phyloP scores from a whole-genome alignment of 2,329 filamentous ascomycete genomes.

The Tetracladium maxilliforme region DNA sequence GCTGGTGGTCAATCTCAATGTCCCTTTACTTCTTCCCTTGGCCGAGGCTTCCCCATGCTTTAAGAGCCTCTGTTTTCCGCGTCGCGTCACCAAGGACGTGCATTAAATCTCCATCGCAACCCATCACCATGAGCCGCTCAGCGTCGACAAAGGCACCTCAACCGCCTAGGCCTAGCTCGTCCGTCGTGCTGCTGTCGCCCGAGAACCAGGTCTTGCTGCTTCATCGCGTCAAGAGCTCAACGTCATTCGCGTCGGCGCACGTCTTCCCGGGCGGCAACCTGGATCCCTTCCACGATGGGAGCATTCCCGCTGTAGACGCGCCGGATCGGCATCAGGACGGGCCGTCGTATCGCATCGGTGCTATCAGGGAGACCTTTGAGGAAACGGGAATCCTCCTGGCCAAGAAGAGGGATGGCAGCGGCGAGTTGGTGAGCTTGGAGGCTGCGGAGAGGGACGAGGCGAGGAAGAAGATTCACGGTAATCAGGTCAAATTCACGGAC shows the following conservation, averaged over 20 bases:
- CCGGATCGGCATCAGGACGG: conserved; percentile 53
- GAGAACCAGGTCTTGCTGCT: conserved; percentile 78
- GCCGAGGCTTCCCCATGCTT: too few relatives aligned
- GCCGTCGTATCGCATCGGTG: conserved; percentile 62
- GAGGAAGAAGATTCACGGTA: conserved; percentile 52
- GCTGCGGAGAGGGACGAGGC: conserved; percentile 47
- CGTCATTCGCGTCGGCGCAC: conserved; percentile 78
- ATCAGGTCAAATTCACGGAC: conserved; percentile 47
- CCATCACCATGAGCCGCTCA: too few relatives aligned
- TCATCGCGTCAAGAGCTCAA: conserved; percentile 69
- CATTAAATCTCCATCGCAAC: too few relatives aligned
- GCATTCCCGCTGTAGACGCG: conserved; percentile 27
- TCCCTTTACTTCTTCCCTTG: too few relatives aligned
- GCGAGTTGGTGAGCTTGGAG: conserved; percentile 43
- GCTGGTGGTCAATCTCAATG: too few relatives aligned
- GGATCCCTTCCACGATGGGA: conserved; percentile 61
- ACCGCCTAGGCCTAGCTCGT: conserved; percentile 23
- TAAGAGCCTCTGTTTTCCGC: too few relatives aligned
- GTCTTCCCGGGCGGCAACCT: conserved; percentile 91
- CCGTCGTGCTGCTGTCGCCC: conserved; percentile 68
- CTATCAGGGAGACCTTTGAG: conserved; percentile 86
- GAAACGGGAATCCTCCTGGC: conserved; percentile 75
- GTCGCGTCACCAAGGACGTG: too few relatives aligned
- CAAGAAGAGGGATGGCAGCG: conserved; percentile 26
- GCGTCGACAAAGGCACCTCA: conserved; percentile 6